Base-by-base conservation (phyloP, 305 asterid species). In the Fraxinus platypoda region DNA sequence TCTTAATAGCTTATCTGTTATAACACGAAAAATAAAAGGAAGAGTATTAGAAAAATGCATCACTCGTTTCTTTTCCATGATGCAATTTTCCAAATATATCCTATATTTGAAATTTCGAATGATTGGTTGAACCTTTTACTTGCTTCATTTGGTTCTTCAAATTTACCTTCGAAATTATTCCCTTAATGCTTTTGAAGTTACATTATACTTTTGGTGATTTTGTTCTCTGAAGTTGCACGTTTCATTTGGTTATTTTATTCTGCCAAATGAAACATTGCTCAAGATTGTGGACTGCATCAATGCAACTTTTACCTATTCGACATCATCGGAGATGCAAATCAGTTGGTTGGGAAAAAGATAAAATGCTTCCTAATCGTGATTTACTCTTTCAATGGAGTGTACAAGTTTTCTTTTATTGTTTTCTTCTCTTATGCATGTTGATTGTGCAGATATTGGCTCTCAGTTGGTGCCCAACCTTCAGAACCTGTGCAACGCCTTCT, bases 401-500 rank as follows among this genome's bases (percentile, higher is more conserved):
- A 66, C 6, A 54, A 25, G 17, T 71, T 17, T 26, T 46, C 70
- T 33, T 21, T 54, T 25, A 41, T 13, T 7, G 31, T 6, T 1
- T 21, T 71, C 57, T 68, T 13, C 31, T 82, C 83, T 79, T 59
- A 70, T 28, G 62, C 70, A 71, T 9, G 49, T 70, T 68, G 62
- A 43, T 81, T 33, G 52, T 86, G 84, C 88, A 94, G 98, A 88
- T 93, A 92, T 75, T 94, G 97, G 97, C 91, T 94, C 41, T 93
- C 97, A 4, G 97, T 93, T 37, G 98, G 97, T 34, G 98, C 98
- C 73, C 97, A 93, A 77, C 95, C 97, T 72, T 92, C 97, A 0
- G 97, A 93, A 2, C 94, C 99, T 49, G 97, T 95, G 75, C 87
- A 93, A 86, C 94, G 91, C 81, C 91, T 93, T 84, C 95, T 95